Evolutionary conservation across 2,329 filamentous ascomycete genomes (phyloP).

Genomic region (Clarireedia hainanense): DNA sequence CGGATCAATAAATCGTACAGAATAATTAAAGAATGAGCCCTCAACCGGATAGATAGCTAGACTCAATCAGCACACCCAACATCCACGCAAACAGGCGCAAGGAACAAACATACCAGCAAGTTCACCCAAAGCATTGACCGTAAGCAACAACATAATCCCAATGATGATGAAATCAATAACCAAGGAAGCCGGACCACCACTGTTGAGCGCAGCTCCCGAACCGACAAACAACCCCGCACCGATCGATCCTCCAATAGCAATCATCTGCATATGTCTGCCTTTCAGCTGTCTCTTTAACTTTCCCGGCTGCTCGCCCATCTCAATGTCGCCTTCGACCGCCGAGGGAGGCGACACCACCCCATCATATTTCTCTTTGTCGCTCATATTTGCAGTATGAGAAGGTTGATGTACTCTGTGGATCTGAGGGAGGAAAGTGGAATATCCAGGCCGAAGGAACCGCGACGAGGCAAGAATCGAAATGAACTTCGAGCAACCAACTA

Average conservation of each 20-base stretch:
- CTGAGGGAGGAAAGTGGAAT: too few relatives aligned
- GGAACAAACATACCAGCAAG: conserved; percentile 64
- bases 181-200: conserved; percentile 61
- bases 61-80: background rate
- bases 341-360: conserved; percentile 1
- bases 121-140: conserved; percentile 78
- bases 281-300: conserved; percentile 36
- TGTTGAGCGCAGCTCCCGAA: conserved; percentile 35
- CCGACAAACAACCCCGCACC: conserved; percentile 44
- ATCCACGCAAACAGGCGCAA: background rate
- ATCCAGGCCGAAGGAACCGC: too few relatives aligned
- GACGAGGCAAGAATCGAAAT: too few relatives aligned
- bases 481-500: too few relatives aligned
- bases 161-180: conserved; percentile 72
- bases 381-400: background rate
- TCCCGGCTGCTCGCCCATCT: conserved; percentile 14
- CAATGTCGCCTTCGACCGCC: conserved; percentile 14
- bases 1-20: conserved; percentile 87
- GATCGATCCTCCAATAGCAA: conserved; percentile 43
- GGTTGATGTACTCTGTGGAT: too few relatives aligned
- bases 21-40: conserved; percentile 86
- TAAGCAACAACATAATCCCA: conserved; percentile 57
- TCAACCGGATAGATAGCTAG: conserved; percentile 70
- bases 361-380: conserved; percentile 16
- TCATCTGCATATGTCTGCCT: conserved; percentile 44